These are phyloP conservation scores for Phytopythium boreale DNA, from an alignment of 352 stramenopile species.

Conservation along the genomic window DNA sequence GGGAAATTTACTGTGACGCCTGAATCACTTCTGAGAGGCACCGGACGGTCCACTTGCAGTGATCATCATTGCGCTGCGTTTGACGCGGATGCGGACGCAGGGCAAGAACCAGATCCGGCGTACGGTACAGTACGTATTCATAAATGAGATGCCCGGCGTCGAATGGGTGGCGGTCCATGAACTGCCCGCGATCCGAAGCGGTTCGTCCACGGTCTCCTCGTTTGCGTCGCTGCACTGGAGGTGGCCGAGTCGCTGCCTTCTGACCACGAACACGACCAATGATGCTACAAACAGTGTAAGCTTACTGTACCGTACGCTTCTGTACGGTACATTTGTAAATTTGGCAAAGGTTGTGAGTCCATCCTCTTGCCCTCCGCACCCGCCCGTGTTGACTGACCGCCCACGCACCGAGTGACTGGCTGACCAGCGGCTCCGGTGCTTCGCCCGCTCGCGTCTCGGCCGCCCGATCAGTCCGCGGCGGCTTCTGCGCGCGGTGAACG, in stretches of 20 bases:
- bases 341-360: neutral
- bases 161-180: neutral
- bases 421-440: conserved; percentile 2
- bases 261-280: neutral
- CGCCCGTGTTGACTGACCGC: neutral
- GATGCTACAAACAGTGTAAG: too few species aligned
- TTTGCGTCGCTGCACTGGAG: too few species aligned
- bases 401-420: neutral
- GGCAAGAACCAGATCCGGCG: conserved; percentile 1
- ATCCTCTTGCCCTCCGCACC: neutral
- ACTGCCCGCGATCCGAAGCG: neutral
- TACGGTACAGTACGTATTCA: neutral
- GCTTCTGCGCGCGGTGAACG: neutral
- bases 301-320: too few species aligned
- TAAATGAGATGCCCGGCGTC: neutral
- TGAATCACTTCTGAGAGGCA: neutral
- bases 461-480: neutral
- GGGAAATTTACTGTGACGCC: neutral
- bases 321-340: too few species aligned
- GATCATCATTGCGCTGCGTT: neutral
- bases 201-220: neutral
- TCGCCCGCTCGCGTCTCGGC: neutral
- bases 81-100: neutral
- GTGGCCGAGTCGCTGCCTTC: neutral
- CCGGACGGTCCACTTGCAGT: neutral